Conservation (phyloP, 106 monocot species). For the Acorus calamus region DNA sequence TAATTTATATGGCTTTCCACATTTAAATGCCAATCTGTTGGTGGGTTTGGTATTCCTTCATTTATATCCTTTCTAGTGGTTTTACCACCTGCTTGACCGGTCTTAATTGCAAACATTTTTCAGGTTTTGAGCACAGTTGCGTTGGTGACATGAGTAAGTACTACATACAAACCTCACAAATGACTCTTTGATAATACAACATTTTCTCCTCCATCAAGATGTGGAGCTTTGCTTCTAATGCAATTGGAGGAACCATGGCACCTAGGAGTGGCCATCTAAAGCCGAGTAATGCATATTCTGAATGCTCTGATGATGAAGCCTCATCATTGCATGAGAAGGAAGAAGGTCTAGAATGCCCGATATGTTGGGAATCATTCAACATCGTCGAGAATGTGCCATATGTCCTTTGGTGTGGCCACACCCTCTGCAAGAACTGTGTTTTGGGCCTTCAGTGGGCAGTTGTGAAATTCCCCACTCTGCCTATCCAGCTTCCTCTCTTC, state of each 20-base stretch:
- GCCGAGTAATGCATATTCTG: constrained; percentile 9
- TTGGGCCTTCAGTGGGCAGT: constrained; percentile 38
- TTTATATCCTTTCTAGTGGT: too few relatives aligned
- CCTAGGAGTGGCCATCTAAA: constrained; percentile 5
- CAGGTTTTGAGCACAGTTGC: too few relatives aligned
- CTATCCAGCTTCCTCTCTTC: constrained; percentile 32
- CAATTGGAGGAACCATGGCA: constrained; percentile 13
- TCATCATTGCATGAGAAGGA: constrained; percentile 39
- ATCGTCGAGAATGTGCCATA: constrained; percentile 35
- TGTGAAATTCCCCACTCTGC: constrained; percentile 27
- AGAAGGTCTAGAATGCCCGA: constrained; percentile 43
- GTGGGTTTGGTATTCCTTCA: too few relatives aligned
- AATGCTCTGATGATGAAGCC: constrained; percentile 49
- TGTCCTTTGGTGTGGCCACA: constrained; percentile 45
- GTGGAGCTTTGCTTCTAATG: constrained; percentile 30
- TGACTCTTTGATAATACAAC: neutral
- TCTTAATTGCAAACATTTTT: too few relatives aligned
- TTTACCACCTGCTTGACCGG: too few relatives aligned
- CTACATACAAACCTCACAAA: neutral
- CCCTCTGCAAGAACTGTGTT: constrained; percentile 41
- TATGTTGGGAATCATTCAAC: constrained; percentile 47
- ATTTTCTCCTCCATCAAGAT: constrained; percentile 6
- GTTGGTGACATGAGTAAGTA: neutral
- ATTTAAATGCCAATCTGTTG: too few relatives aligned
- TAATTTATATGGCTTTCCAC: too few relatives aligned